Conservation (phyloP, 306 rosid genomes). For the Prosopis cineraria region DNA sequence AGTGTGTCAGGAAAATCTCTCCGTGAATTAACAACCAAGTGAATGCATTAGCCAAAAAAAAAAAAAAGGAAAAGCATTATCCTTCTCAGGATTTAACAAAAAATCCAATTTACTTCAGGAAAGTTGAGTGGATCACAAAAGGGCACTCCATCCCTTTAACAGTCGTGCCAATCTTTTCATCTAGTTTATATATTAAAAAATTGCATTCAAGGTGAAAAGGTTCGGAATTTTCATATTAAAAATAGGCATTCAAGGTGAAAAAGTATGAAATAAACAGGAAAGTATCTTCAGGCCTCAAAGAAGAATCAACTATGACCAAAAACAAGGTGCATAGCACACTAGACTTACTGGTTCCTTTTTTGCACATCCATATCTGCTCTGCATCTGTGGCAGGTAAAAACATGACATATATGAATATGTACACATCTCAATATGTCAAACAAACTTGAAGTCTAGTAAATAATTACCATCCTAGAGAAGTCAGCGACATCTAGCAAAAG, state of each 20-base stretch:
- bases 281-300: background rate
- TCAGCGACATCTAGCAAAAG: slow-evolving; percentile 69
- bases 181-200: background rate
- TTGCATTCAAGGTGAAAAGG: background rate
- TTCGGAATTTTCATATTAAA: background rate
- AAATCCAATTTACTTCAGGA: slow-evolving; percentile 1
- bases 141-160: background rate
- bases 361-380: slow-evolving; percentile 75
- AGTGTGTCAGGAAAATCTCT: slow-evolving; percentile 40
- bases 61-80: background rate
- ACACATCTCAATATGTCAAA: background rate
- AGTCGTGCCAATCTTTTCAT: background rate
- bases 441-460: slow-evolving; percentile 4
- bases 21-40: slow-evolving; percentile 15
- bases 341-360: slow-evolving; percentile 70
- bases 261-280: background rate
- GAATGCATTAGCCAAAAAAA: background rate
- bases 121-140: slow-evolving; percentile 16
- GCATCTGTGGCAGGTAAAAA: slow-evolving; percentile 66
- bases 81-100: background rate
- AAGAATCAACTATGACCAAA: background rate
- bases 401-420: slow-evolving; percentile 32
- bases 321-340: background rate
- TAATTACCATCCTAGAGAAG: slow-evolving; percentile 67
- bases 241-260: background rate